A percentile compares a stretch with the other conserved stretches of the same genome.
Evolutionary conservation across 1,284 basidiomycete genomes (phyloP).

Genomic region (Marasmius tenuissimus): DNA sequence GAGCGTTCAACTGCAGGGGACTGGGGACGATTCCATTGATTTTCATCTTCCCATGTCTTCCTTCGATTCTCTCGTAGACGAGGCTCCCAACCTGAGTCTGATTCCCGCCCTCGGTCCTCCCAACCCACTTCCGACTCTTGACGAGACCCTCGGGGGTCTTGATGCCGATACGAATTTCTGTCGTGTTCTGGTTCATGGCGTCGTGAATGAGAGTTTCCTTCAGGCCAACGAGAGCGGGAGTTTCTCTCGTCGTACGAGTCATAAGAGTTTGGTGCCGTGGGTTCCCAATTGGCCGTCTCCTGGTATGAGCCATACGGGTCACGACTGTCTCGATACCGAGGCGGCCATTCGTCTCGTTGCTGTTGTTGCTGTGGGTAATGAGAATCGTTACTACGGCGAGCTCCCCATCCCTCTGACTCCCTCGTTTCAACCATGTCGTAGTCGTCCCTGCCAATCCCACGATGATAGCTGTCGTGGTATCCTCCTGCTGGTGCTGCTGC

Average conservation of each 20-base stretch:
- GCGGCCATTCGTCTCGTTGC: constrained; percentile 45
- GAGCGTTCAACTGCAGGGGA: constrained; percentile 41
- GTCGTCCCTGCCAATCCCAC: constrained; percentile 45
- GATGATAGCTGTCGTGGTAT: constrained; percentile 49
- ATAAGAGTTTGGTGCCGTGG: constrained; percentile 38
- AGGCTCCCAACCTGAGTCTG: constrained; percentile 45
- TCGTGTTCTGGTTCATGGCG: constrained; percentile 26
- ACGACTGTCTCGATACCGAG: constrained; percentile 39
- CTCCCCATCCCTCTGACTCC: constrained; percentile 44
- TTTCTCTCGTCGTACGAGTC: constrained; percentile 20
- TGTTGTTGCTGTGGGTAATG: constrained; percentile 37
- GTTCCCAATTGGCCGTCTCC: constrained; percentile 41
- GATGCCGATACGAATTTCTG: neutral
- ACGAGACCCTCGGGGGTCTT: neutral
- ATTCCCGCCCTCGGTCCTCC: constrained; percentile 36
- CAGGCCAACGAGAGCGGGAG: constrained; percentile 42
- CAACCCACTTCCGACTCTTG: constrained; percentile 22
- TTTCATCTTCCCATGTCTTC: constrained; percentile 31
- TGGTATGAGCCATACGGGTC: constrained; percentile 40
- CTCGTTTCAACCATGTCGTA: constrained; percentile 44
- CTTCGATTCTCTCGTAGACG: constrained; percentile 28
- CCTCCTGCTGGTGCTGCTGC: constrained; percentile 5
- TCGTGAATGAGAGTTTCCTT: constrained; percentile 35
- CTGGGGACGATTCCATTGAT: constrained; percentile 28
- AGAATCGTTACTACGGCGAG: constrained; percentile 34